Conservation (phyloP, 495 filamentous ascomycete species). For the Geoglossum glabrum region DNA sequence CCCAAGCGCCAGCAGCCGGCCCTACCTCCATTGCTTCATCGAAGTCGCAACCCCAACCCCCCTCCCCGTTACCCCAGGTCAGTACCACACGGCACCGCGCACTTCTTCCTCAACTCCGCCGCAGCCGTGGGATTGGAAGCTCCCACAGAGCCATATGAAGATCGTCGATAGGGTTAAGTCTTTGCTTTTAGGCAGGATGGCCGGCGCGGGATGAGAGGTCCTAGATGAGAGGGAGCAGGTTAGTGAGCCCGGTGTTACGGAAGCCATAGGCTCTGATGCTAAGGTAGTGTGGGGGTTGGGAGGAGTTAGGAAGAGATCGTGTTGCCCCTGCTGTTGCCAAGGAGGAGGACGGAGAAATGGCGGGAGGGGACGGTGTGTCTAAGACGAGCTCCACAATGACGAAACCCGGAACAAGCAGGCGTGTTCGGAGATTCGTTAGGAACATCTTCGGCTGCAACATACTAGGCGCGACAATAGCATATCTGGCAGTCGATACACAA, state of each 20-base stretch:
- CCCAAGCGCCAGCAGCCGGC: conserved; percentile 6
- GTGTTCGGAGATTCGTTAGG: too few species aligned
- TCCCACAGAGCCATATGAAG: conserved; percentile 39
- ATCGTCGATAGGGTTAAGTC: conserved; percentile 57
- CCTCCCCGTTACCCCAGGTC: conserved; percentile 35
- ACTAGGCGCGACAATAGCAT: too few species aligned
- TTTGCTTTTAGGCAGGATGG: conserved; percentile 46
- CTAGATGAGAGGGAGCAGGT: conserved; percentile 54
- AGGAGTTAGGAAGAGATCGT: not conserved
- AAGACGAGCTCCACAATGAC: not conserved
- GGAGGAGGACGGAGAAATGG: not conserved
- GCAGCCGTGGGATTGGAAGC: conserved; percentile 44
- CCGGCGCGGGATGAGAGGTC: conserved; percentile 72
- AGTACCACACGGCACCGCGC: conserved; percentile 65
- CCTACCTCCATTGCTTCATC: conserved; percentile 19
- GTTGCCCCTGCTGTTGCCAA: too few species aligned
- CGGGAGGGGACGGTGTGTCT: not conserved
- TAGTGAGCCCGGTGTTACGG: not conserved
- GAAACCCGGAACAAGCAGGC: not conserved
- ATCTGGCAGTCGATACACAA: too few species aligned
- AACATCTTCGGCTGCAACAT: too few species aligned
- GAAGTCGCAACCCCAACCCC: conserved; percentile 19
- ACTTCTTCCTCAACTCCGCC: conserved; percentile 52
- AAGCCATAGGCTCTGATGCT: not conserved
- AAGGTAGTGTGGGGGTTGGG: not conserved